Percentiles rank a stretch among this genome's conserved stretches.
phyloP scores from a whole-genome alignment of 2,329 filamentous ascomycete species.

The Venturia effusa region DNA sequence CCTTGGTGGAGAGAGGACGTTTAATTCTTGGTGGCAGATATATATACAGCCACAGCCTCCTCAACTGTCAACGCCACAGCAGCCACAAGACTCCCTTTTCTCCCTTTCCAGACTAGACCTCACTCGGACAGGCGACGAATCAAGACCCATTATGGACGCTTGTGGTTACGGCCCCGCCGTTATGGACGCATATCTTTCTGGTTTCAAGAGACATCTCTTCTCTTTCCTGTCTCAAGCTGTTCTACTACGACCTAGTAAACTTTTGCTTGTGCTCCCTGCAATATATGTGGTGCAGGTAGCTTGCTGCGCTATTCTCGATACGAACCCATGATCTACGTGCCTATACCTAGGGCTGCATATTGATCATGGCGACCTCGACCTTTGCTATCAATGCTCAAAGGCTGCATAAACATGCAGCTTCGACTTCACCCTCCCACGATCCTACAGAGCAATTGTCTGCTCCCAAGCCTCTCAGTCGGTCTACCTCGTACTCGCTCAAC shows the following conservation, averaged over 20 bases:
- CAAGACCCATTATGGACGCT: not conserved
- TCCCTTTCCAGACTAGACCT: constrained; percentile 18
- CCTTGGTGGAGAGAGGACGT: not conserved
- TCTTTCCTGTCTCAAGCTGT: not conserved
- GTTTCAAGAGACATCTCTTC: not conserved
- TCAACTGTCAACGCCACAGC: not conserved
- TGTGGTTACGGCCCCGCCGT: not conserved
- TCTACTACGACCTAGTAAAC: not conserved
- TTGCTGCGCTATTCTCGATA: not conserved
- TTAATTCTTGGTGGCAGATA: not conserved
- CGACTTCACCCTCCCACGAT: not conserved
- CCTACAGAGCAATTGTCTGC: not conserved
- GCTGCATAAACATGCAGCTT: not conserved
- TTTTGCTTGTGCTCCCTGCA: not conserved
- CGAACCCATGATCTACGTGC: not conserved
- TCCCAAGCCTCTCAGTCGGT: not conserved
- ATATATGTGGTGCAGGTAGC: not conserved
- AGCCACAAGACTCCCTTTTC: too few species aligned
- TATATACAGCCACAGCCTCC: constrained; percentile 1
- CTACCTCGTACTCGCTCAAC: constrained; percentile 1
- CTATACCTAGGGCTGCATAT: not conserved
- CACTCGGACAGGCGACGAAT: not conserved
- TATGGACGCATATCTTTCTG: not conserved
- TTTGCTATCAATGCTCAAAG: not conserved
- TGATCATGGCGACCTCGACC: constrained; percentile 1